Percentiles rank a stretch among this genome's conserved stretches.
Evolutionary conservation across 2,329 filamentous ascomycete species (phyloP).

Genomic region (Colletotrichum endophyticum): DNA sequence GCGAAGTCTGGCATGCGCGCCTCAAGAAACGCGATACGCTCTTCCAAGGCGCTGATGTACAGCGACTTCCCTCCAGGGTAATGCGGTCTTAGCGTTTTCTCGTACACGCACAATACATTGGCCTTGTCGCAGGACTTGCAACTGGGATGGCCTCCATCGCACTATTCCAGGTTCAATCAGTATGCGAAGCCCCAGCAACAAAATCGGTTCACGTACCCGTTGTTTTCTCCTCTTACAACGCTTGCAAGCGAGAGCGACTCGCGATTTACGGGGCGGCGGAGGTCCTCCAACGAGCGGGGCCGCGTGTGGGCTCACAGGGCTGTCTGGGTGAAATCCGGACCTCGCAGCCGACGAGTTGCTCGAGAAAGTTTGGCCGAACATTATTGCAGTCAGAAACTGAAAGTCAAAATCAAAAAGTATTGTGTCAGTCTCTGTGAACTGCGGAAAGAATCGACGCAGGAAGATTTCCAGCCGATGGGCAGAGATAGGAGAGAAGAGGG

Average conservation of each 20-base stretch:
- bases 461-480: slow-evolving; percentile 8
- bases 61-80: slow-evolving; percentile 31
- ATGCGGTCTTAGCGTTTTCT: slow-evolving; percentile 27
- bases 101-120: slow-evolving; percentile 25
- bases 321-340: background rate
- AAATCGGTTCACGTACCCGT: slow-evolving; percentile 12
- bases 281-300: background rate
- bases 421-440: too few species aligned
- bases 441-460: background rate
- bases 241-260: slow-evolving; percentile 28
- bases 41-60: slow-evolving; percentile 31
- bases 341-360: background rate
- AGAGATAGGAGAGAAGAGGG: background rate
- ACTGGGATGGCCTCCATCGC: slow-evolving; percentile 27
- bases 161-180: background rate
- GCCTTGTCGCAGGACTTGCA: slow-evolving; percentile 29
- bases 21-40: slow-evolving; percentile 32
- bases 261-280: slow-evolving; percentile 20
- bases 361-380: background rate
- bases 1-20: slow-evolving; percentile 28
- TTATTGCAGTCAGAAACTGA: background rate
- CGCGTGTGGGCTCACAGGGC: slow-evolving; percentile 13
- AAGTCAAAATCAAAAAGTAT: background rate
- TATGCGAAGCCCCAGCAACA: background rate
- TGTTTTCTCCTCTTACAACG: slow-evolving; percentile 30